phyloP scores from a whole-genome alignment of 257 asterid species.

The Plantago elongata region DNA sequence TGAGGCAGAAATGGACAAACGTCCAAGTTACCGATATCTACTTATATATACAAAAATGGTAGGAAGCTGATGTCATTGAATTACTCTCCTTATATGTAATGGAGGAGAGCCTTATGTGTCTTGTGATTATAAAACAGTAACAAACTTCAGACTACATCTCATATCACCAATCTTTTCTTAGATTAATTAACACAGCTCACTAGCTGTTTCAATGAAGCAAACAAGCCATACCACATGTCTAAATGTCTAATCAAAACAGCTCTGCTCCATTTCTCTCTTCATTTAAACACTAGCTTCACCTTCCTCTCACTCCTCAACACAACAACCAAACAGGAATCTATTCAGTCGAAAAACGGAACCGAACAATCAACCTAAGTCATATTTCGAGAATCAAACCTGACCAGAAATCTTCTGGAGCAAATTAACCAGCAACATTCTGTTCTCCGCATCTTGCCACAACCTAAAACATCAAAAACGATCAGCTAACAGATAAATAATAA shows the following conservation, averaged over 20 bases:
- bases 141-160: too few relatives aligned
- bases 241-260: neutral
- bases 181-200: too few relatives aligned
- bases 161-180: too few relatives aligned
- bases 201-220: neutral
- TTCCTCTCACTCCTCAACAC: neutral
- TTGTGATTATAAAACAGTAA: too few relatives aligned
- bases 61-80: too few relatives aligned
- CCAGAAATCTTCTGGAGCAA: conserved; percentile 47
- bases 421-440: conserved; percentile 46
- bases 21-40: too few relatives aligned
- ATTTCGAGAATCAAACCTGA: conserved; percentile 49
- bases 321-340: neutral
- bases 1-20: too few relatives aligned
- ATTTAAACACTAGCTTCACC: neutral
- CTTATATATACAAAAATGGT: too few relatives aligned
- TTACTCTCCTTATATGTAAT: too few relatives aligned
- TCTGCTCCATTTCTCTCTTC: neutral
- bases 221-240: neutral
- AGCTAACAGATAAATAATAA: neutral
- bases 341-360: neutral
- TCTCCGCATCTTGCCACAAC: conserved; percentile 93
- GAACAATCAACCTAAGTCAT: neutral
- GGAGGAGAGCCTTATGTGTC: too few relatives aligned
- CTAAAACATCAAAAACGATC: conserved; percentile 28